Base-by-base conservation (phyloP, 2,329 filamentous ascomycete species). In the Penicillium sp. region DNA sequence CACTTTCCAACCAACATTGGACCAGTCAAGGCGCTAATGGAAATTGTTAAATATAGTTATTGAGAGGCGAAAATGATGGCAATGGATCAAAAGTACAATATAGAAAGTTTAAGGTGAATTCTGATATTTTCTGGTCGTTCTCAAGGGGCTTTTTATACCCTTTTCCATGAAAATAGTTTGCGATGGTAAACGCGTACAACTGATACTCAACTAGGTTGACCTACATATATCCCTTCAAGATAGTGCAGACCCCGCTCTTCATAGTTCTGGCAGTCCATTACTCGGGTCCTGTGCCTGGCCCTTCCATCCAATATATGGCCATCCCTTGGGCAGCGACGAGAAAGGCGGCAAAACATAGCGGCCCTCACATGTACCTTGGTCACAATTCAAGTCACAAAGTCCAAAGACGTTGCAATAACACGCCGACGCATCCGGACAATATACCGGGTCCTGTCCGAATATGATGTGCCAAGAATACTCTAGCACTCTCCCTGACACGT, bases 361-460 rank as follows among this genome's bases (percentile, higher is more conserved):
- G 2, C 75, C 75, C 3, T 76, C 68, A 60, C 84, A 87, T 4
- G 55, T 52, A 24, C 71, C 72, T 20, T 73, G 69, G 15, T 70
- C 62, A 46, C 72, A 74, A 12, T 53, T 57, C 13, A 80, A 56
- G 47, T 75, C 57, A 65, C 84, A 88, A 24, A 84, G 58, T 0
- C 83, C 83, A 58, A 83, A 88, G 13, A 81, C 75, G 35, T 83
- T 80, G 68, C 84, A 87, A 64, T 87, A 87, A 63, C 84, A 87
- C 7, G 80, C 77, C 40, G 73, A 67, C 1, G 81, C 81, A 15
- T 72, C 70, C 0, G 84, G 84, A 56, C 84, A 88, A 57, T 84
- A 76, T 1, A 84, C 75, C 6, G 76, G 64, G 23, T 76, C 67
- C 55, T 80, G 78, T 46, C 79, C 79, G 57, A 83, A 83, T 9